Percentiles rank a stretch among this genome's conserved stretches.
Conservation (phyloP, 2,329 filamentous ascomycete genomes). For the Aureobasidium sp. region DNA sequence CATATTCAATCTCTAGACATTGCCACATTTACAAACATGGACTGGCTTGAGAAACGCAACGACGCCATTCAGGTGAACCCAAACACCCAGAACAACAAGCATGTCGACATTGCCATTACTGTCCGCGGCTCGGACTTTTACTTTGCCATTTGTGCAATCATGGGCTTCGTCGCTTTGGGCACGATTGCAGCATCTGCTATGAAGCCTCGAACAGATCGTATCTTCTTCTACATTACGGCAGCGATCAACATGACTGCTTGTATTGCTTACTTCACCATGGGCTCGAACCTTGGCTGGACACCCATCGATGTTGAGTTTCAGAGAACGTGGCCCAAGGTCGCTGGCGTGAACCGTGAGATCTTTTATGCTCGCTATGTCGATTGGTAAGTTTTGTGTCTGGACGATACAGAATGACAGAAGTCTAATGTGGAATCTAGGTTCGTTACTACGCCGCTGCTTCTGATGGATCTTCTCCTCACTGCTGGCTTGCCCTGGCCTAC, state of each 20-base stretch:
- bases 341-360: constrained; percentile 46
- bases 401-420: not conserved
- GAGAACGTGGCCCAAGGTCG: constrained; percentile 32
- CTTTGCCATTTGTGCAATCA: constrained; percentile 48
- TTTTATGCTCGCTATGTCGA: constrained; percentile 57
- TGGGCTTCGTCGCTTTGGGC: constrained; percentile 41
- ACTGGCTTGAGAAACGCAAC: constrained; percentile 2
- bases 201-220: constrained; percentile 42
- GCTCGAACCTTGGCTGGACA: constrained; percentile 51
- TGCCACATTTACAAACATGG: not conserved
- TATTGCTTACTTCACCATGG: constrained; percentile 55
- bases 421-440: constrained; percentile 18
- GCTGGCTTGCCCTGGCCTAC: constrained; percentile 53
- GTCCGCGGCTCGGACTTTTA: constrained; percentile 52
- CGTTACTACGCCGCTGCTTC: constrained; percentile 51
- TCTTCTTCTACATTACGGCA: constrained; percentile 53
- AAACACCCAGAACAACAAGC: constrained; percentile 35
- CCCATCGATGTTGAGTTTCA: constrained; percentile 51
- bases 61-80: constrained; percentile 1
- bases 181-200: constrained; percentile 41
- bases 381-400: constrained; percentile 31
- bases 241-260: constrained; percentile 44
- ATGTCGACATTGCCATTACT: constrained; percentile 49
- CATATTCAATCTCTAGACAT: too few species aligned
- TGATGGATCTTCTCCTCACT: constrained; percentile 51